Evolutionary conservation across 805 yeast species (phyloP).

Genomic region (Starmerella floris): DNA sequence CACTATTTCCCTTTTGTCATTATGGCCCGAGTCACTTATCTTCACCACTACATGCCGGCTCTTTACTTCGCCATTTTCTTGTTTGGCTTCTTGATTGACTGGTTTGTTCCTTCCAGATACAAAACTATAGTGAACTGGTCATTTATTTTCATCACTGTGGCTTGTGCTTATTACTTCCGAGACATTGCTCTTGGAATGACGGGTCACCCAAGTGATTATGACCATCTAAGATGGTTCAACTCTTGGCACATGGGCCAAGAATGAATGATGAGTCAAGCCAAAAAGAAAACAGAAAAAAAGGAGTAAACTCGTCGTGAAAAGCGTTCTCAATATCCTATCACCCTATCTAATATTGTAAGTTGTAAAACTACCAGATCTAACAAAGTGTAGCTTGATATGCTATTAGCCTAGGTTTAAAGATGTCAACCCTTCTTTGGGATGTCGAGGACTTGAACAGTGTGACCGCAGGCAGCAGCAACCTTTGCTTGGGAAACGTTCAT

Average conservation of each 20-base stretch:
- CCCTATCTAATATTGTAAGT: no score
- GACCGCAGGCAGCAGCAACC: constrained; percentile 7
- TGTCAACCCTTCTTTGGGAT: no score
- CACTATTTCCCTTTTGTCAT: constrained; percentile 79
- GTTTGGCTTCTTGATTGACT: constrained; percentile 47
- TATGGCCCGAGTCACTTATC: constrained; percentile 94
- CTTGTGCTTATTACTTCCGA: constrained; percentile 45
- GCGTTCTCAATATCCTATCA: no score
- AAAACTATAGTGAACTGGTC: constrained; percentile 31
- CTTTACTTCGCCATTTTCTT: constrained; percentile 83
- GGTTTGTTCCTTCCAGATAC: constrained; percentile 25
- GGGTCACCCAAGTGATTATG: constrained; percentile 38
- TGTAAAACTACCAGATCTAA: no score
- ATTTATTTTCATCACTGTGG: constrained; percentile 41
- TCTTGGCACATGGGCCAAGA: constrained; percentile 18
- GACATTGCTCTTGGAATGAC: constrained; percentile 75
- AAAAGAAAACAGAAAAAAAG: no score
- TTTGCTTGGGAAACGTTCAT: constrained; percentile 3
- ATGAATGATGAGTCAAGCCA: no score
- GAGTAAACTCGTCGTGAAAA: no score
- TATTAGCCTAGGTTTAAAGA: no score
- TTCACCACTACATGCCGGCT: constrained; percentile 94
- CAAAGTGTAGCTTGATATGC: no score
- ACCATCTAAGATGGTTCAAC: constrained; percentile 39
- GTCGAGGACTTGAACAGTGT: background rate